Base-by-base conservation (phyloP, 148 eudicot species). In the Suaeda aralocaspica region DNA sequence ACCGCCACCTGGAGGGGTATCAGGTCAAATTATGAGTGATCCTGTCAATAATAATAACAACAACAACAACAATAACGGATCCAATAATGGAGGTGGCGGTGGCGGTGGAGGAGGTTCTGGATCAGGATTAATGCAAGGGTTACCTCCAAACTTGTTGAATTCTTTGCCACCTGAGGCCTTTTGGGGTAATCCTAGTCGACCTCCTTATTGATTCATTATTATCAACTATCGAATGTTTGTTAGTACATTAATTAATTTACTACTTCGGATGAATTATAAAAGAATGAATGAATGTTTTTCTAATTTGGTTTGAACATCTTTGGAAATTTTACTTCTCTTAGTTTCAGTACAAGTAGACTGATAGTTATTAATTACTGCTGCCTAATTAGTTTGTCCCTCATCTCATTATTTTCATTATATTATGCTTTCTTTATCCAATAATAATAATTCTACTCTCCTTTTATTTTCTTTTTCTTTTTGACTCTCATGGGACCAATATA, bases 121-220 rank as follows among this genome's bases (percentile, higher is more conserved):
- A 30, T 67, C 63, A 28, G 69, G 46, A 13, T 63, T 58, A 46
- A 16, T 67, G 36, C 31, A 67, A 25, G 76, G 74, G 9, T 68
- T 77, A 24, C 76, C 72, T 1, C 76, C 80, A 34, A 77, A 77
- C 31, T 77, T 77, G 76, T 33, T 77, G 73, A 77, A 72, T 68
- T 72, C 80, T 2, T 67, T 72, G 59, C 76, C 76, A 45, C 73
- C 76, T 0, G 76, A 77, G 14, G 73, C 73, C 3, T 72, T 72
- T 77, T 77, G 80, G 80, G 80, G 80, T 67, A 68, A 45, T 72
- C 57, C 56, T 60, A 63, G 57, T 62, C 25, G 74, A 63, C 57
- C 73, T 66, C 68, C 80, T 60, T 77, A 60, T 67, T 77, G 34
- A 71, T 44, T n/a, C 41, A 36, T 36, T 36, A 8, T 36, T 36